These are phyloP conservation scores for Calonectria leucothoes DNA, from an alignment of 2,329 filamentous ascomycete species.

Conservation along the genomic window DNA sequence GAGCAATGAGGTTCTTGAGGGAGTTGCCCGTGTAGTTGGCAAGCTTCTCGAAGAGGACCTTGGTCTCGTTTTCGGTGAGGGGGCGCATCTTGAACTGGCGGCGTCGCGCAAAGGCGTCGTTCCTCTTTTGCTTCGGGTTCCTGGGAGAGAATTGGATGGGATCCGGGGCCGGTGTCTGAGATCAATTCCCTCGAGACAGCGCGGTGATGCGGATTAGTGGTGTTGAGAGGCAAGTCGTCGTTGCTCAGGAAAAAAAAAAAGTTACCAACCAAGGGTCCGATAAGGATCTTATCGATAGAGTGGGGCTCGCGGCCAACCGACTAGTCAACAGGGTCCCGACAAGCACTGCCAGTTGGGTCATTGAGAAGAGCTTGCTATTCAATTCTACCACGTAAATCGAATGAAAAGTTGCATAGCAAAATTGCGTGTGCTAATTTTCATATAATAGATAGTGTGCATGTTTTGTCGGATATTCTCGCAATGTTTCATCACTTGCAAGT, in stretches of 20 bases:
- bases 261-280: constrained; percentile 30
- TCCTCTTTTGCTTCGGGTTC: neutral
- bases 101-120: too few relatives aligned
- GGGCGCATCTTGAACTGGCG: constrained; percentile 72
- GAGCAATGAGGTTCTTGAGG: constrained; percentile 85
- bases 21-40: constrained; percentile 92
- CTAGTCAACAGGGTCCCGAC: neutral
- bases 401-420: too few relatives aligned
- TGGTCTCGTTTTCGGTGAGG: constrained; percentile 82
- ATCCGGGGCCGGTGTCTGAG: neutral
- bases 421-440: too few relatives aligned
- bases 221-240: constrained; percentile 18
- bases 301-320: neutral
- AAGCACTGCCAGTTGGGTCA: neutral
- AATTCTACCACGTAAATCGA: neutral
- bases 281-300: constrained; percentile 36
- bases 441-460: too few relatives aligned
- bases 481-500: too few relatives aligned
- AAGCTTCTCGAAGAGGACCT: constrained; percentile 90
- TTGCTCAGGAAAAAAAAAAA: constrained; percentile 33
- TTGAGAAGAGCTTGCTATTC: neutral
- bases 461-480: too few relatives aligned
- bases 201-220: constrained; percentile 25
- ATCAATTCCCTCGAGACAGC: neutral
- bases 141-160: neutral